Conservation (phyloP, 139 green algal species). For the Haematococcus lacustris region DNA sequence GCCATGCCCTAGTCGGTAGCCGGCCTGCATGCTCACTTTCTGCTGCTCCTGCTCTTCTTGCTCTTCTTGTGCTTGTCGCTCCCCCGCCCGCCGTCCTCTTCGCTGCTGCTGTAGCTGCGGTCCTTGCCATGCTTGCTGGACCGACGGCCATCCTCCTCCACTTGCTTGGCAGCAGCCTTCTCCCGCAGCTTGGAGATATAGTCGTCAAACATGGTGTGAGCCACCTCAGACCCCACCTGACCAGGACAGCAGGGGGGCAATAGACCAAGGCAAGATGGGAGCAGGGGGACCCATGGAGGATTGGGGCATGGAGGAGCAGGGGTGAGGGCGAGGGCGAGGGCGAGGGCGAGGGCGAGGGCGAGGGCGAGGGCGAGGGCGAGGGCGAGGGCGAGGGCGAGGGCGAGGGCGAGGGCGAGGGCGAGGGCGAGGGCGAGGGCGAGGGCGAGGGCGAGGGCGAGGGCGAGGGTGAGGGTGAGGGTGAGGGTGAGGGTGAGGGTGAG, state of each 20-base stretch:
- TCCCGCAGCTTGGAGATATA: conserved; percentile 31
- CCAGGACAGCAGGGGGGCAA: neutral
- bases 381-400: too few species aligned
- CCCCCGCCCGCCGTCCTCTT: neutral
- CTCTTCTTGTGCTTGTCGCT: conserved; percentile 4
- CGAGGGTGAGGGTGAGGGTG: too few species aligned
- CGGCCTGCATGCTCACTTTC: neutral
- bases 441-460: too few species aligned
- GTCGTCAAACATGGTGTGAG: conserved; percentile 45
- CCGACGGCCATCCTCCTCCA: conserved; percentile 3
- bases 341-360: too few species aligned
- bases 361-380: too few species aligned
- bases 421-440: too few species aligned
- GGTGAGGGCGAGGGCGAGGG: too few species aligned
- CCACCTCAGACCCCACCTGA: neutral
- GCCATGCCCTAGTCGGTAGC: neutral
- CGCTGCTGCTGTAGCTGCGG: conserved; percentile 2
- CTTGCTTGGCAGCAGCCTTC: conserved; percentile 19
- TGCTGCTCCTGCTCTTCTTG: conserved; percentile 1
- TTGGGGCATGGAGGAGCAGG: neutral
- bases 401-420: too few species aligned
- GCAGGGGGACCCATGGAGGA: too few species aligned
- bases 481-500: too few species aligned
- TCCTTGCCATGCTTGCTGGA: neutral
- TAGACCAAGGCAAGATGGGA: neutral